Evolutionary conservation across 2,329 filamentous ascomycete species (phyloP), one percentile per base, ranked within the genome.

Genomic region (Hypocrella siamensis): DNA sequence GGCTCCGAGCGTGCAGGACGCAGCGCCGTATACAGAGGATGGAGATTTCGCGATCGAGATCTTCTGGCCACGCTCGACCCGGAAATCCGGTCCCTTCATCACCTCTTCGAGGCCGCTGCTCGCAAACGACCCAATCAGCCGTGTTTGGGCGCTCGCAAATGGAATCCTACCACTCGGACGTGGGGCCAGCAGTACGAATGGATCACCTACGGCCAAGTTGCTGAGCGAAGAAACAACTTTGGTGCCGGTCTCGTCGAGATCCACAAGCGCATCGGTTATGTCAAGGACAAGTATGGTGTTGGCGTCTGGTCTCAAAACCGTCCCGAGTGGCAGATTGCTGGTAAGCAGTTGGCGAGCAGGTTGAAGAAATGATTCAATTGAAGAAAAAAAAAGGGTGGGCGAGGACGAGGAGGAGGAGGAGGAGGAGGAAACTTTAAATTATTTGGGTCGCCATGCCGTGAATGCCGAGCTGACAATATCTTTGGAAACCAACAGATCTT

Each of bases 271-370:
- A 62, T 73, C 38, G 81, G 82, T 32, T 64, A 88, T 39, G 38
- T 48, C n/a, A 39, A 42, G 19, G 58, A 66, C 21, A 75, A 78
- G 48, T 79, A 79, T 48, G 80, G 79, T 32, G 64, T 90, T 40
- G 83, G 82, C n/a, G 53, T 92, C 31, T 90, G 82, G 82, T 84
- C 79, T 45, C 79, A 82, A 52, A 90, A 90, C 54, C 68, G 82
- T 40, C 76, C 80, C 2, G 82, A 92, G 57, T 92, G 83, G 83
- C 83, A 90, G 60, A 75, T 92, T 40, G 71, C 76, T 31, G 76
- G 75, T 78, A 58, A 31, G 53, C 28, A 29, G 16, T 36, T 38
- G 25, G 38, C 31, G 17, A 6, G 14, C 17, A 17, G 18, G 7
- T 19, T 18, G 17, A 17, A 19, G 5, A 26, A 14, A 16, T 14